Evolutionary conservation across 306 rosid species (phyloP).

Genomic region (Heteromeles arbutifolia): DNA sequence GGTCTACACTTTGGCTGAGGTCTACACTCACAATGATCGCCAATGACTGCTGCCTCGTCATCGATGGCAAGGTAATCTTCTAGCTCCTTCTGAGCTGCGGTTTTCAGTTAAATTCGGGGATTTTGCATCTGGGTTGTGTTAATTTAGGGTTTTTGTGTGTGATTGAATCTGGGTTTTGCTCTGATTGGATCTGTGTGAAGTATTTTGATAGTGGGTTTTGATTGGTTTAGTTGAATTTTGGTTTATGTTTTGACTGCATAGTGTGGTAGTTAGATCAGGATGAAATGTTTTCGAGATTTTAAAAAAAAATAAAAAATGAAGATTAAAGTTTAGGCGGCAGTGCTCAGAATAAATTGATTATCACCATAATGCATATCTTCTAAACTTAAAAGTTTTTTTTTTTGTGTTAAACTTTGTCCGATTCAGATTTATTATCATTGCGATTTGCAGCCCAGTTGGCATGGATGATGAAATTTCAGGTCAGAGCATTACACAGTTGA

Average conservation of each 20-base stretch:
- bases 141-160: too few relatives aligned
- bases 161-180: not conserved
- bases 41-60: slow-evolving; percentile 81
- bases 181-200: not conserved
- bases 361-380: too few relatives aligned
- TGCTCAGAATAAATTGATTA: too few relatives aligned
- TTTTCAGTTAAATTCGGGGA: not conserved
- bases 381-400: too few relatives aligned
- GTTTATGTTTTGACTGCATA: not conserved
- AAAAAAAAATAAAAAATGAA: not conserved
- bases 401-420: too few relatives aligned
- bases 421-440: too few relatives aligned
- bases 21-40: slow-evolving; percentile 41
- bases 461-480: too few relatives aligned
- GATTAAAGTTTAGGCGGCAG: not conserved
- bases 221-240: not conserved
- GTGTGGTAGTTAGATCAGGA: not conserved
- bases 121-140: too few relatives aligned
- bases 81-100: not conserved
- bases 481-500: too few relatives aligned
- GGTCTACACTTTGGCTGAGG: slow-evolving; percentile 59
- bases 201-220: not conserved
- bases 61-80: slow-evolving; percentile 58
- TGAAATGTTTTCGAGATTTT: not conserved
- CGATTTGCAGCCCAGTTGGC: too few relatives aligned